Conservation (phyloP, 352 stramenopile genomes). For the Globisporangium cystogenes region DNA sequence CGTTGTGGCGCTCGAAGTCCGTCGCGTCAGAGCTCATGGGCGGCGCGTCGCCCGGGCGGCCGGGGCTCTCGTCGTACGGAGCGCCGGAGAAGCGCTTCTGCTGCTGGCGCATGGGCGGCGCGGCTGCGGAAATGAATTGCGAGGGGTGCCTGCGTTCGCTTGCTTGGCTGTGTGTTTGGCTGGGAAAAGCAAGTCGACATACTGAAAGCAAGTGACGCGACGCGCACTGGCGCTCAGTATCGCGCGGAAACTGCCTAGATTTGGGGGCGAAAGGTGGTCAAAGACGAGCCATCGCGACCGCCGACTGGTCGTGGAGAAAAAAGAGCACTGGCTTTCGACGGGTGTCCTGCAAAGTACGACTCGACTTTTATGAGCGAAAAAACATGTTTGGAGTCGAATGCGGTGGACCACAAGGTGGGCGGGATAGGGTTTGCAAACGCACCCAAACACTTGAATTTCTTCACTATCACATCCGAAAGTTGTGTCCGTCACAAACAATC, state of each 20-base stretch:
- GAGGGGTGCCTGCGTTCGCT: too few relatives aligned
- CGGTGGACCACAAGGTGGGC: too few relatives aligned
- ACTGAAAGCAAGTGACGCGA: background rate
- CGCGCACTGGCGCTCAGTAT: too few relatives aligned
- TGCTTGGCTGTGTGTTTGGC: too few relatives aligned
- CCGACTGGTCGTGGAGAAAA: background rate
- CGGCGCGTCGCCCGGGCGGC: conserved; percentile 7
- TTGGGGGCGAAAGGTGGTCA: background rate
- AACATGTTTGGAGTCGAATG: too few relatives aligned
- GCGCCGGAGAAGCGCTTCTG: conserved; percentile 7
- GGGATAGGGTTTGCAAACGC: too few relatives aligned
- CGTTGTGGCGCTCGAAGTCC: conserved; percentile 56
- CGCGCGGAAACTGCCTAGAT: background rate
- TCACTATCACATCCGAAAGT: background rate
- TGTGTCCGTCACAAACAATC: background rate
- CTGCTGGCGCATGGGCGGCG: conserved; percentile 10
- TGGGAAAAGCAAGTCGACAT: background rate
- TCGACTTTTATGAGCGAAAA: too few relatives aligned
- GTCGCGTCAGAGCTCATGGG: conserved; percentile 23
- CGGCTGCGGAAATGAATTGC: background rate
- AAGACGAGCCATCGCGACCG: background rate
- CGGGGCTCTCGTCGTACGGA: conserved; percentile 12
- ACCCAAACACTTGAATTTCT: background rate
- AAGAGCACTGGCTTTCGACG: background rate
- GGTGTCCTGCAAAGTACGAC: background rate